A percentile compares a stretch with the other conserved stretches of the same genome.
Conservation (phyloP, 805 yeast species). For the Schizosaccharomyces lindneri region DNA sequence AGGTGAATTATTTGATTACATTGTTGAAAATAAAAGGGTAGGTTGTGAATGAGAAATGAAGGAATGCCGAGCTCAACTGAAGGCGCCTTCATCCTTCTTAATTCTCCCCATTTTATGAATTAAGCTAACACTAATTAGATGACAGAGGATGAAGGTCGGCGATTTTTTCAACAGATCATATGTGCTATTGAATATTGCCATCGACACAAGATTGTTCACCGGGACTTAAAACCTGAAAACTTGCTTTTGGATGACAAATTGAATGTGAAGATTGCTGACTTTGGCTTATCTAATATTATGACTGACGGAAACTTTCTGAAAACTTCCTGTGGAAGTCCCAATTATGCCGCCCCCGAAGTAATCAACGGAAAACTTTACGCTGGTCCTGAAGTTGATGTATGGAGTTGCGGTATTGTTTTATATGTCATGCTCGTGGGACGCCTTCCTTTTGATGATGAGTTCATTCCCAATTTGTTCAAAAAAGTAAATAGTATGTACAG, state of each 20-base stretch:
- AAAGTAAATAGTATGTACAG: slow-evolving; percentile 30
- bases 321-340: slow-evolving; percentile 90
- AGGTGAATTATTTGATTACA: slow-evolving; percentile 84
- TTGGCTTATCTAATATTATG: slow-evolving; percentile 85
- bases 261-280: slow-evolving; percentile 88
- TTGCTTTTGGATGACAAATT: slow-evolving; percentile 65
- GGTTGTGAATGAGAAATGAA: background rate
- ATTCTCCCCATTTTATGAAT: background rate
- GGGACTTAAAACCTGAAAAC: slow-evolving; percentile 92
- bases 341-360: slow-evolving; percentile 94
- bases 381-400: slow-evolving; percentile 94
- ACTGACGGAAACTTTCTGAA: slow-evolving; percentile 90
- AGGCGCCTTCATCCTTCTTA: background rate
- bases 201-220: slow-evolving; percentile 82
- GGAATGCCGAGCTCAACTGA: no score
- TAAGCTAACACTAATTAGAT: slow-evolving; percentile 15
- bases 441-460: slow-evolving; percentile 87
- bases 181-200: slow-evolving; percentile 94
- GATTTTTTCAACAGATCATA: slow-evolving; percentile 87
- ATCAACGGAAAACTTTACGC: slow-evolving; percentile 85
- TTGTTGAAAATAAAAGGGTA: slow-evolving; percentile 63
- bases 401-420: slow-evolving; percentile 89
- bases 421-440: slow-evolving; percentile 93
- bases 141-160: slow-evolving; percentile 74
- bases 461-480: slow-evolving; percentile 80